Evolutionary conservation across 768 basidiomycete genomes (phyloP).

Genomic region (Russula griseocarnosa): DNA sequence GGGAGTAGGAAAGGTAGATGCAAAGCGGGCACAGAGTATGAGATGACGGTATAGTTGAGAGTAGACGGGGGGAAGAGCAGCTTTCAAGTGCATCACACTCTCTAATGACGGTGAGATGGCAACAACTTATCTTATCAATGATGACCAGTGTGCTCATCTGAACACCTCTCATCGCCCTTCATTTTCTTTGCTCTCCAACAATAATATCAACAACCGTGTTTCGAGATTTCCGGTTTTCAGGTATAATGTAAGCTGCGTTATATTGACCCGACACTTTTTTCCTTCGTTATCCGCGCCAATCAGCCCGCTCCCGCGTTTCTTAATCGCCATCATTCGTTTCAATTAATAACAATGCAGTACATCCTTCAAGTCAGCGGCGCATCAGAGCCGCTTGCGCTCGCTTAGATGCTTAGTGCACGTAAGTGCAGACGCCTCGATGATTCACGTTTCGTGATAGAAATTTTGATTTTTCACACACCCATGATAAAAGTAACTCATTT

Average conservation of each 20-base stretch:
- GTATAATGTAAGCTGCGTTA: not conserved
- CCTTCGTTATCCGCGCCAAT: not conserved
- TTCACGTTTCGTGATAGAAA: too few relatives aligned
- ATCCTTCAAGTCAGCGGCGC: not conserved
- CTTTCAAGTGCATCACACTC: conserved; percentile 7
- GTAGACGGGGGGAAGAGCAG: not conserved
- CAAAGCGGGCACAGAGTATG: not conserved
- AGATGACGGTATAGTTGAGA: not conserved
- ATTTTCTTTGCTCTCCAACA: too few relatives aligned
- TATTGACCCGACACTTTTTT: not conserved
- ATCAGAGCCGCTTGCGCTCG: not conserved
- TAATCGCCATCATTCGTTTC: not conserved
- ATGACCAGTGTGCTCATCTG: too few relatives aligned
- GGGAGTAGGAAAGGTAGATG: conserved; percentile 18
- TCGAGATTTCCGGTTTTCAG: too few relatives aligned
- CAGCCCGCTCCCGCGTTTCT: not conserved
- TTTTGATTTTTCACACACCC: too few relatives aligned
- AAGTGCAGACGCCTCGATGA: too few relatives aligned
- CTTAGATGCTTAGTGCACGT: too few relatives aligned
- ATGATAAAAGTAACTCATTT: too few relatives aligned
- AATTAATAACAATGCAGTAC: not conserved
- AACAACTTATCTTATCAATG: conserved; percentile 5
- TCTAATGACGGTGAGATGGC: not conserved
- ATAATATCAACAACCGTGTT: too few relatives aligned
- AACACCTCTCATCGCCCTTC: too few relatives aligned